A percentile compares a stretch with the other conserved stretches of the same genome.
phyloP scores from a whole-genome alignment of 805 yeast species.

The Kodamaea kaohsiungensis region DNA sequence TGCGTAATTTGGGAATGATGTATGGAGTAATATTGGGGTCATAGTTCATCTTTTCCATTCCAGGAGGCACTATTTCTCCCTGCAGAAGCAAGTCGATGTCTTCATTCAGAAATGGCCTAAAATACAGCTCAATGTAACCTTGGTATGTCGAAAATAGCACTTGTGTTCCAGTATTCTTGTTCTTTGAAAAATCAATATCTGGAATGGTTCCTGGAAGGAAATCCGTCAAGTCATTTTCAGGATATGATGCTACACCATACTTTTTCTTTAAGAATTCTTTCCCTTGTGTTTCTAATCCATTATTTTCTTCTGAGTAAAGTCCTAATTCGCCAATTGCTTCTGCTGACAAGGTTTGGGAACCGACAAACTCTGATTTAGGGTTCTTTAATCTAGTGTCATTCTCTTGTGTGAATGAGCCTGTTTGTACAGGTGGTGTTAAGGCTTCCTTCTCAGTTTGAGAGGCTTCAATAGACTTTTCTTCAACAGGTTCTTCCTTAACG shows the following conservation, averaged over 20 bases:
- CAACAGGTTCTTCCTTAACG: neutral
- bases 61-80: conserved; percentile 58
- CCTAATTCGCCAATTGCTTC: conserved; percentile 64
- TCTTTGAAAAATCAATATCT: conserved; percentile 77
- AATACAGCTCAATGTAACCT: conserved; percentile 81
- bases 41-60: conserved; percentile 45
- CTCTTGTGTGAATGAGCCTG: conserved; percentile 46
- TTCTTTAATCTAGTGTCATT: conserved; percentile 63
- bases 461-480: conserved; percentile 10
- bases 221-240: conserved; percentile 70
- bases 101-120: conserved; percentile 74
- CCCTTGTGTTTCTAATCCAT: conserved; percentile 65
- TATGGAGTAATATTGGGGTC: conserved; percentile 73
- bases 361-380: conserved; percentile 75
- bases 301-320: conserved; percentile 58
- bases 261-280: conserved; percentile 71
- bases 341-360: conserved; percentile 65
- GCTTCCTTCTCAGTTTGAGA: neutral
- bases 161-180: conserved; percentile 75
- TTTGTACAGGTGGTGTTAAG: conserved; percentile 49
- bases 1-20: conserved; percentile 83
- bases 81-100: conserved; percentile 74
- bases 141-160: conserved; percentile 89
- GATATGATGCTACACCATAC: conserved; percentile 90
- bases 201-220: conserved; percentile 89